These are phyloP conservation scores for Cadophora malorum DNA, from an alignment of 2,329 filamentous ascomycete species.

Conservation along the genomic window DNA sequence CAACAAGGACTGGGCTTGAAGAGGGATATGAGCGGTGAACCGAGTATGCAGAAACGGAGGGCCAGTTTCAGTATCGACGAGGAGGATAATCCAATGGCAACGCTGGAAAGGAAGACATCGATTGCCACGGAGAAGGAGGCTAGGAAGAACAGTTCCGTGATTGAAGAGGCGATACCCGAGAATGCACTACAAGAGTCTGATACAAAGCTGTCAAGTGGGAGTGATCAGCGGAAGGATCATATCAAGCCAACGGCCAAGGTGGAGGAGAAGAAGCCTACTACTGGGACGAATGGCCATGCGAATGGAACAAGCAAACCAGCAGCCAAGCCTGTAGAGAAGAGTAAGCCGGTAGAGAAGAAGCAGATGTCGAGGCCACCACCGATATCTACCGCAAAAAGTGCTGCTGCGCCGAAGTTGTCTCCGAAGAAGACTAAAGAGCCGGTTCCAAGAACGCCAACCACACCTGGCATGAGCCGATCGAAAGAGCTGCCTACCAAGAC, in stretches of 20 bases:
- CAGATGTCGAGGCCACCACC: constrained; percentile 35
- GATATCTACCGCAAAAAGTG: constrained; percentile 38
- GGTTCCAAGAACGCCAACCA: constrained; percentile 49
- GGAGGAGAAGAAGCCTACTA: constrained; percentile 30
- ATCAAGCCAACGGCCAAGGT: constrained; percentile 31
- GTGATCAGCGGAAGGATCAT: constrained; percentile 30
- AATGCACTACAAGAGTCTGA: constrained; percentile 39
- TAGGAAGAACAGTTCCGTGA: constrained; percentile 38
- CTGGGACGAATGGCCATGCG: constrained; percentile 31
- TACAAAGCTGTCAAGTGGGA: constrained; percentile 35
- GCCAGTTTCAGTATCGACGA: constrained; percentile 43
- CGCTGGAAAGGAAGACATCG: constrained; percentile 37
- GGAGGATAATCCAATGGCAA: constrained; percentile 35
- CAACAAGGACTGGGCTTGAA: constrained; percentile 51
- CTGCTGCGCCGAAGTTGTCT: constrained; percentile 39
- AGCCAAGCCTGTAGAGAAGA: constrained; percentile 14
- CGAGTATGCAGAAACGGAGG: constrained; percentile 40
- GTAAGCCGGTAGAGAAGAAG: constrained; percentile 32
- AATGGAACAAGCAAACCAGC: constrained; percentile 30
- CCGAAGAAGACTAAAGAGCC: constrained; percentile 45
- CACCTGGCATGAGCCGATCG: constrained; percentile 37
- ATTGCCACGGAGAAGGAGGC: constrained; percentile 38
- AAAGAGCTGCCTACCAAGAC: constrained; percentile 43
- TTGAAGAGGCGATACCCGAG: constrained; percentile 43
- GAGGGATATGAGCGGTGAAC: constrained; percentile 45